Conservation (phyloP, 768 basidiomycete species). For the Mrakia gelida region DNA sequence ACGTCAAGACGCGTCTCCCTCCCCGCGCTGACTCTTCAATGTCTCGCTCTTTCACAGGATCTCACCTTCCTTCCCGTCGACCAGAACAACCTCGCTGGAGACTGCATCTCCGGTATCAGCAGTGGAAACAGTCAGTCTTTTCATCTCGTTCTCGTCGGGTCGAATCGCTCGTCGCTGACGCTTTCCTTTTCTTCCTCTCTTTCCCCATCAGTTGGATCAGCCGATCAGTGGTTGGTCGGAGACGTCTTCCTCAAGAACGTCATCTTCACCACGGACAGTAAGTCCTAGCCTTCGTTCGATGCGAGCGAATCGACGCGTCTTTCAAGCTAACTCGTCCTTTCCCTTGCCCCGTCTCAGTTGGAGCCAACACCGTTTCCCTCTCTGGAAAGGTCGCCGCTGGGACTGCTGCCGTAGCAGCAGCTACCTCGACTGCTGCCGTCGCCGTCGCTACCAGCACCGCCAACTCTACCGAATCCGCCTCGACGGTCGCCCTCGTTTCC, state of each 20-base stretch:
- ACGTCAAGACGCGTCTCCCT: neutral
- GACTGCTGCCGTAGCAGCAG: neutral
- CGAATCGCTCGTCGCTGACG: neutral
- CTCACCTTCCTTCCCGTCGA: constrained; percentile 57
- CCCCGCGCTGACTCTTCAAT: neutral
- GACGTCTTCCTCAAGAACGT: constrained; percentile 51
- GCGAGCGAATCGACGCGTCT: neutral
- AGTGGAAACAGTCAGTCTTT: neutral
- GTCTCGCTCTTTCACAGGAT: constrained; percentile 45
- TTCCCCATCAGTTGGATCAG: neutral
- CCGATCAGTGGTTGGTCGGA: constrained; percentile 58
- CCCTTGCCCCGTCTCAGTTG: neutral
- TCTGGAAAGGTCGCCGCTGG: neutral
- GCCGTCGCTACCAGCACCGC: neutral
- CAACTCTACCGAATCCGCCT: neutral
- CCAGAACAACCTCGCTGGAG: constrained; percentile 54
- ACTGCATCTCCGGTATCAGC: constrained; percentile 34
- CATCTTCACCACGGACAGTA: neutral
- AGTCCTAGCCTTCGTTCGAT: neutral
- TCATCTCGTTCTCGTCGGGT: neutral
- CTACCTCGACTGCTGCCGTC: neutral
- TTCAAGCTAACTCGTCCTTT: neutral
- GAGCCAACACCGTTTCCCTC: neutral
- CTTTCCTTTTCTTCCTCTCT: neutral
- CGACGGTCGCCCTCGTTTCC: neutral